A percentile compares a stretch with the other conserved stretches of the same genome.
These are phyloP conservation scores for Gynandropsis gynandra DNA, from an alignment of 345 rosid species.

Conservation along the genomic window DNA sequence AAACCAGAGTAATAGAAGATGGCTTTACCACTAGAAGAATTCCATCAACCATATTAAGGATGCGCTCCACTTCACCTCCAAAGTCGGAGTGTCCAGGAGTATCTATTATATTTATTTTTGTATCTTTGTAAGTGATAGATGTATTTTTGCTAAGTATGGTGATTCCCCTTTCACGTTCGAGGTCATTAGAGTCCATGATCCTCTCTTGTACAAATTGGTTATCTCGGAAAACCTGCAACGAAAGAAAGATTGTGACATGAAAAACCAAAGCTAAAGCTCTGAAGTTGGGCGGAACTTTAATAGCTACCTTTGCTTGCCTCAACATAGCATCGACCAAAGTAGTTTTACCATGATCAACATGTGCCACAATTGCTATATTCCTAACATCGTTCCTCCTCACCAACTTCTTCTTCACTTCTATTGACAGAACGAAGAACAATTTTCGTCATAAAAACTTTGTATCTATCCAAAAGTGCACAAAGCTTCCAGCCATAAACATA, in stretches of 20 bases:
- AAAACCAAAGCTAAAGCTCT: background rate
- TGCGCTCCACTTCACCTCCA: conserved; percentile 99
- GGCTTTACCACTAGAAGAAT: conserved; percentile 86
- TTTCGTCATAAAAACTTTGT: conserved; percentile 12
- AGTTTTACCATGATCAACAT: conserved; percentile 97
- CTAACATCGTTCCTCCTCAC: conserved; percentile 71
- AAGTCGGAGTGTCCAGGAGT: conserved; percentile 99
- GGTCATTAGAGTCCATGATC: conserved; percentile 96
- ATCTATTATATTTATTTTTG: conserved; percentile 86
- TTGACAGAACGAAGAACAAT: conserved; percentile 16
- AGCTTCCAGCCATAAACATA: background rate
- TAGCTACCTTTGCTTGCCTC: conserved; percentile 74
- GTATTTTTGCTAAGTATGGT: conserved; percentile 96
- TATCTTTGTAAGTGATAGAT: conserved; percentile 76
- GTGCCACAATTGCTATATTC: conserved; percentile 95
- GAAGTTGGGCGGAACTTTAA: background rate
- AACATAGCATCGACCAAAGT: conserved; percentile 98
- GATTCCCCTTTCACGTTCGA: conserved; percentile 96
- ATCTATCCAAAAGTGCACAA: background rate
- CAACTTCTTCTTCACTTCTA: conserved; percentile 72
- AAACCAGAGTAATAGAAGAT: conserved; percentile 9
- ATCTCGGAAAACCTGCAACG: conserved; percentile 82
- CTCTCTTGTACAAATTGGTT: conserved; percentile 85
- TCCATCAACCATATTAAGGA: conserved; percentile 98
- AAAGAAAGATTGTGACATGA: background rate